Conservation (phyloP, 129 eudicot genomes). For the Cynara cardunculus region DNA sequence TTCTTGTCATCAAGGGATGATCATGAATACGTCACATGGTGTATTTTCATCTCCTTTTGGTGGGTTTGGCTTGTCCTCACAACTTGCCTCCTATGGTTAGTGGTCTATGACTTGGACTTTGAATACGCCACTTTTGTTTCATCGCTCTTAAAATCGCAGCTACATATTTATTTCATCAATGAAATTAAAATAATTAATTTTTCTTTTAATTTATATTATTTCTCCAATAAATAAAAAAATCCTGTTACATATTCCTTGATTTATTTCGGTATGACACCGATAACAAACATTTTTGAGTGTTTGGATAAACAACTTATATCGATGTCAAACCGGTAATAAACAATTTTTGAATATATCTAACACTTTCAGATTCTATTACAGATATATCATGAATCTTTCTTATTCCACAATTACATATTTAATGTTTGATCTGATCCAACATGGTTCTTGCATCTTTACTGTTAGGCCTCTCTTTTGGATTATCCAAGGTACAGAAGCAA, state of each 20-base stretch:
- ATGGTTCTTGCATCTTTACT: constrained; percentile 72
- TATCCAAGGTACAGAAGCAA: constrained; percentile 70
- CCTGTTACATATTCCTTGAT: not conserved
- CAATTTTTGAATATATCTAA: too few relatives aligned
- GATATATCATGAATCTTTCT: not conserved
- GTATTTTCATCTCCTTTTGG: not conserved
- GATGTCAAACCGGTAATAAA: too few relatives aligned
- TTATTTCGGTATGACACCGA: too few relatives aligned
- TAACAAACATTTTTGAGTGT: too few relatives aligned
- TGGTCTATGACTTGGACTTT: not conserved
- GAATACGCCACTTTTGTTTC: not conserved
- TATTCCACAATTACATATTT: constrained; percentile 8
- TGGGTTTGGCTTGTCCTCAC: not conserved
- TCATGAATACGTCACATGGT: not conserved
- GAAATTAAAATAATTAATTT: too few relatives aligned
- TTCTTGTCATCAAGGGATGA: not conserved
- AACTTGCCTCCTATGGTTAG: not conserved
- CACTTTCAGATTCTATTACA: not conserved
- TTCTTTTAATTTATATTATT: too few relatives aligned
- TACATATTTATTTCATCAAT: too few relatives aligned
- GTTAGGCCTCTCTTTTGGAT: constrained; percentile 83
- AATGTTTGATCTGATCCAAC: constrained; percentile 77
- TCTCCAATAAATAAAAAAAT: too few relatives aligned
- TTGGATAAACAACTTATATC: too few relatives aligned
- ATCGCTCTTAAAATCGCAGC: too few relatives aligned